phyloP scores from a whole-genome alignment of 2,329 filamentous ascomycete species.

The Monilinia laxa region DNA sequence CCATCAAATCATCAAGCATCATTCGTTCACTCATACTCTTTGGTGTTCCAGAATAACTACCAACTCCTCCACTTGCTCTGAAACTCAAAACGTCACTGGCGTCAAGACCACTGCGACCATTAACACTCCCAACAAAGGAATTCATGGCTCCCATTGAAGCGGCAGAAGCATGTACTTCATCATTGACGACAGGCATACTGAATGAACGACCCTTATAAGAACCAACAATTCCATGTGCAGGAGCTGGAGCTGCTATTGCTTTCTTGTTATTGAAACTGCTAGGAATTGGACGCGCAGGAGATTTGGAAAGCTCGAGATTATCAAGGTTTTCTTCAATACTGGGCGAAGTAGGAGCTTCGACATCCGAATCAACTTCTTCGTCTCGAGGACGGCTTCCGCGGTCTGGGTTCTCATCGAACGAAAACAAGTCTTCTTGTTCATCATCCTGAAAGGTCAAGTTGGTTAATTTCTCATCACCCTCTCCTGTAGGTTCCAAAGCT shows the following conservation, averaged over 20 bases:
- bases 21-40: slow-evolving; percentile 39
- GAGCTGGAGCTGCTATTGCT: slow-evolving; percentile 3
- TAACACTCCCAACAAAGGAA: slow-evolving; percentile 53
- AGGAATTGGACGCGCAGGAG: slow-evolving; percentile 18
- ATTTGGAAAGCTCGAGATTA: slow-evolving; percentile 22
- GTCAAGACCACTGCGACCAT: slow-evolving; percentile 38
- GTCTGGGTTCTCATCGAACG: slow-evolving; percentile 33
- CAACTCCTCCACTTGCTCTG: slow-evolving; percentile 30
- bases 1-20: slow-evolving; percentile 37
- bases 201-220: slow-evolving; percentile 56
- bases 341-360: slow-evolving; percentile 15
- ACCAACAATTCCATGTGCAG: slow-evolving; percentile 41
- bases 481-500: slow-evolving; percentile 10
- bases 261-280: slow-evolving; percentile 6
- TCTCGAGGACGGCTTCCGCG: slow-evolving; percentile 21
- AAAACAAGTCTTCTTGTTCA: slow-evolving; percentile 35
- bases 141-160: slow-evolving; percentile 50
- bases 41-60: slow-evolving; percentile 33
- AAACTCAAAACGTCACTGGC: slow-evolving; percentile 35
- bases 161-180: slow-evolving; percentile 50
- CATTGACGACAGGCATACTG: slow-evolving; percentile 52
- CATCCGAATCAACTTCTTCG: slow-evolving; percentile 23
- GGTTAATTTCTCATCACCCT: slow-evolving; percentile 22
- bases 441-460: slow-evolving; percentile 28
- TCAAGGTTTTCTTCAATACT: slow-evolving; percentile 15